These are phyloP conservation scores for Exophiala viscosa DNA, from an alignment of 2,329 filamentous ascomycete genomes.

Conservation along the genomic window DNA sequence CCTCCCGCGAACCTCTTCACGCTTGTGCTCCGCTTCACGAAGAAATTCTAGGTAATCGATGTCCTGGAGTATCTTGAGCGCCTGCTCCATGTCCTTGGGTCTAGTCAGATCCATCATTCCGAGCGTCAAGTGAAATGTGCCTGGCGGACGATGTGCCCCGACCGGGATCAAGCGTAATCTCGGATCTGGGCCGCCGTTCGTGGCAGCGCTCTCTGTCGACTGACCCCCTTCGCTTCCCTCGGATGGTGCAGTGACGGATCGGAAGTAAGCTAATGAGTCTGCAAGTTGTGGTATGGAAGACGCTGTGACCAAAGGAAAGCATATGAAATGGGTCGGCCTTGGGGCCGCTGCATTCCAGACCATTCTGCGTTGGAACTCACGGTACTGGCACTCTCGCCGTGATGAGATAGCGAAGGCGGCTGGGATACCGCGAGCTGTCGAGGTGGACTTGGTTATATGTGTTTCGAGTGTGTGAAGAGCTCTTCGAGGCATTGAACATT, in stretches of 20 bases:
- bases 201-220: not conserved
- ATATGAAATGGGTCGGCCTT: conserved; percentile 46
- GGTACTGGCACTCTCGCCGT: no score
- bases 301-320: conserved; percentile 59
- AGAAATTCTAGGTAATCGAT: conserved; percentile 45
- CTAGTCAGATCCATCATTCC: conserved; percentile 74
- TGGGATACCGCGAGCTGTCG: no score
- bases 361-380: not conserved
- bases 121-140: conserved; percentile 79
- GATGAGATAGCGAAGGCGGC: no score
- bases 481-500: no score
- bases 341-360: conserved; percentile 23
- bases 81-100: conserved; percentile 47
- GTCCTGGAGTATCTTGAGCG: conserved; percentile 42
- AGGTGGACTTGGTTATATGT: no score
- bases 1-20: not conserved
- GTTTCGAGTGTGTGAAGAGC: no score
- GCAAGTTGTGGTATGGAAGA: conserved; percentile 62
- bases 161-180: conserved; percentile 50
- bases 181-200: not conserved
- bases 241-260: conserved; percentile 40
- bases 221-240: not conserved
- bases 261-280: conserved; percentile 60
- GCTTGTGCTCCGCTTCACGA: conserved; percentile 30
- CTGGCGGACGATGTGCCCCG: conserved; percentile 69